phyloP scores from a whole-genome alignment of 306 rosid species.

The Prunus salicina region DNA sequence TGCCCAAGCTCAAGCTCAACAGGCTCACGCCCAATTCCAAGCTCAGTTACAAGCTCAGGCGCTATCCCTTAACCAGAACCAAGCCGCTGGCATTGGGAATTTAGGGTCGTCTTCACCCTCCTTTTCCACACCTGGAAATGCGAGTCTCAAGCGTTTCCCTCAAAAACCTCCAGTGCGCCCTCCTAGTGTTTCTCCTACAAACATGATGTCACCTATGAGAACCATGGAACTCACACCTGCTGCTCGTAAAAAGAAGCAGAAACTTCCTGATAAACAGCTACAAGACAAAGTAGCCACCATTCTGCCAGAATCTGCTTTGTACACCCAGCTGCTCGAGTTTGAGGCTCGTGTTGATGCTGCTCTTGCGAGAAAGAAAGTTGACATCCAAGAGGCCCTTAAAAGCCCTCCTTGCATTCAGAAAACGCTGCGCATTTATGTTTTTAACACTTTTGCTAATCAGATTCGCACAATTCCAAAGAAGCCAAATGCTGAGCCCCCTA shows the following conservation, averaged over 20 bases:
- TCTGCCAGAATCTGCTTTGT: constrained; percentile 82
- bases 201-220: constrained; percentile 59
- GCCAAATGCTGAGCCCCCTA: constrained; percentile 88
- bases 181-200: constrained; percentile 54
- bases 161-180: constrained; percentile 90
- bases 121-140: constrained; percentile 47
- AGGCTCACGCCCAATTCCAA: constrained; percentile 80
- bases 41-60: constrained; percentile 98
- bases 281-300: constrained; percentile 90
- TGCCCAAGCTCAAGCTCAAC: constrained; percentile 65
- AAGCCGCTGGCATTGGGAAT: constrained; percentile 53
- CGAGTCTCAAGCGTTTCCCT: constrained; percentile 60
- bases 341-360: constrained; percentile 93
- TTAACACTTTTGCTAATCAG: constrained; percentile 90
- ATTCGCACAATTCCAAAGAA: constrained; percentile 69
- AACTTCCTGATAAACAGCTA: constrained; percentile 89
- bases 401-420: constrained; percentile 83
- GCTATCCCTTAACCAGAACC: constrained; percentile 61
- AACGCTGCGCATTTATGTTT: constrained; percentile 89
- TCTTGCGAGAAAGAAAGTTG: constrained; percentile 89
- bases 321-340: constrained; percentile 96
- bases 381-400: constrained; percentile 95
- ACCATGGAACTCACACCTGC: constrained; percentile 82
- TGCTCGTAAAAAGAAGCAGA: constrained; percentile 84
- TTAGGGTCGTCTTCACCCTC: constrained; percentile 54